These are phyloP conservation scores for Acrocalymma vagum DNA, from an alignment of 2,329 filamentous ascomycete species.

Conservation along the genomic window DNA sequence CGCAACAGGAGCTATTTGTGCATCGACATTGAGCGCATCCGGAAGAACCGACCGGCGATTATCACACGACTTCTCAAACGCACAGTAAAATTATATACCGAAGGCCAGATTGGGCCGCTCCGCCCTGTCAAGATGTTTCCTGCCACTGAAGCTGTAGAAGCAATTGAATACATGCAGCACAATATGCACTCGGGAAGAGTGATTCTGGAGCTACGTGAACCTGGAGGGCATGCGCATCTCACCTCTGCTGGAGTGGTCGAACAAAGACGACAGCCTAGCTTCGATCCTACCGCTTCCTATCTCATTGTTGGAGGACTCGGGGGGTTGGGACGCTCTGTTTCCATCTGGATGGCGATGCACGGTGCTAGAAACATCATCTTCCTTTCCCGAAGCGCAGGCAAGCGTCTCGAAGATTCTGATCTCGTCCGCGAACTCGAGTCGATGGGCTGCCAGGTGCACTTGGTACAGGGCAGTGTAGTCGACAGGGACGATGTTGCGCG, in stretches of 20 bases:
- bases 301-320: constrained; percentile 33
- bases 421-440: constrained; percentile 14
- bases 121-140: constrained; percentile 23
- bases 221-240: not conserved
- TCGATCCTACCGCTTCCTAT: constrained; percentile 18
- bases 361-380: constrained; percentile 26
- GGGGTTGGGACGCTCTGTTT: constrained; percentile 26
- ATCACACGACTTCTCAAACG: constrained; percentile 1
- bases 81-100: constrained; percentile 3
- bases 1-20: constrained; percentile 6
- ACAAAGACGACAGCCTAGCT: constrained; percentile 1
- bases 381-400: constrained; percentile 21
- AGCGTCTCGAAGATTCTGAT: constrained; percentile 1
- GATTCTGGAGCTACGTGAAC: constrained; percentile 33
- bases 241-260: too few species aligned
- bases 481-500: constrained; percentile 5
- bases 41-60: constrained; percentile 1
- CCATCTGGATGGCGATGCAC: constrained; percentile 22
- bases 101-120: constrained; percentile 16
- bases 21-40: constrained; percentile 4
- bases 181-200: constrained; percentile 53
- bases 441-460: constrained; percentile 15
- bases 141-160: constrained; percentile 28
- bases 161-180: constrained; percentile 40
- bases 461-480: constrained; percentile 12